Percentiles rank a stretch among this genome's conserved stretches.
Evolutionary conservation across 345 rosid genomes (phyloP).

Genomic region (Atalantia buxifolia): DNA sequence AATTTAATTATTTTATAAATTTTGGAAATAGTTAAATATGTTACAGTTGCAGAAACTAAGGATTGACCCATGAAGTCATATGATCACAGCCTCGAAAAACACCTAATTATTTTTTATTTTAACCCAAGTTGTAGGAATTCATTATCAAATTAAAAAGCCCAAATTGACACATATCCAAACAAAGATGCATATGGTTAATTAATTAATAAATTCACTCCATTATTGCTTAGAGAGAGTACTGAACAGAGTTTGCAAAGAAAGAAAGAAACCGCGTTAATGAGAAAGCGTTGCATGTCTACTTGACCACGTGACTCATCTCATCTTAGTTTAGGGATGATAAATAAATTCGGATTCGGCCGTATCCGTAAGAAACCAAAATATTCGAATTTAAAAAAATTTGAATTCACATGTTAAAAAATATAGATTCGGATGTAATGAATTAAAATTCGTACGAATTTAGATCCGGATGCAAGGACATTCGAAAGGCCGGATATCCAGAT

Average conservation of each 20-base stretch:
- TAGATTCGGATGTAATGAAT: too few species aligned
- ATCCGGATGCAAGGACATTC: too few species aligned
- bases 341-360: too few species aligned
- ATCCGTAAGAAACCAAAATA: too few species aligned
- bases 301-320: constrained; percentile 42
- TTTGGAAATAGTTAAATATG: background rate
- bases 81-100: background rate
- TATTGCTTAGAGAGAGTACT: background rate
- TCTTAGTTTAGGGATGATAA: too few species aligned
- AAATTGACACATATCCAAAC: background rate
- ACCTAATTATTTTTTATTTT: background rate
- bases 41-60: background rate
- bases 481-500: too few species aligned
- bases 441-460: too few species aligned
- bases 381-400: too few species aligned
- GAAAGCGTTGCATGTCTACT: background rate
- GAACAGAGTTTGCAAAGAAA: too few species aligned
- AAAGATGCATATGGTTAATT: background rate
- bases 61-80: background rate
- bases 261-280: constrained; percentile 15
- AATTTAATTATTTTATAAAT: background rate
- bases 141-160: background rate
- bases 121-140: background rate
- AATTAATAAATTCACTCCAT: background rate
- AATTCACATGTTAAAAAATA: too few species aligned